Evolutionary conservation across 495 filamentous ascomycete species (phyloP).

Genomic region (Xylaria acuta): DNA sequence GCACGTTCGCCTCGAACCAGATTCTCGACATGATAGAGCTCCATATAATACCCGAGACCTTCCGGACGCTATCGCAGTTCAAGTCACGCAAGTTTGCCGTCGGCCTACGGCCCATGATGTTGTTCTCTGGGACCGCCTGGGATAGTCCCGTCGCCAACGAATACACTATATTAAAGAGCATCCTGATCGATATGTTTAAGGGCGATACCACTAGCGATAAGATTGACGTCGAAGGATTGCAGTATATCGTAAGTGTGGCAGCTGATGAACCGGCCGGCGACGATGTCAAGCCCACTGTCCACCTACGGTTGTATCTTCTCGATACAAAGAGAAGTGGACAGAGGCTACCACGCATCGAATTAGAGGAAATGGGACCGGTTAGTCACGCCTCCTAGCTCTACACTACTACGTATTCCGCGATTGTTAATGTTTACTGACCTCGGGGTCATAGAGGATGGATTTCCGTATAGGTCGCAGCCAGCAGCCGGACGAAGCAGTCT

Average conservation of each 20-base stretch:
- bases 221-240: constrained; percentile 92
- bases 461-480: constrained; percentile 84
- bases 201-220: constrained; percentile 64
- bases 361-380: constrained; percentile 90
- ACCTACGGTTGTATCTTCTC: constrained; percentile 84
- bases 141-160: constrained; percentile 75
- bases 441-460: constrained; percentile 67
- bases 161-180: constrained; percentile 82
- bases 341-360: constrained; percentile 85
- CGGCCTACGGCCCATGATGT: constrained; percentile 84
- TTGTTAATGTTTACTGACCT: constrained; percentile 7
- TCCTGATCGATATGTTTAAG: constrained; percentile 91
- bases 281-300: constrained; percentile 68
- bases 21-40: constrained; percentile 94
- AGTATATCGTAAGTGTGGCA: constrained; percentile 82
- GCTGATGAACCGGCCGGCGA: constrained; percentile 69
- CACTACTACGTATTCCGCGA: neutral
- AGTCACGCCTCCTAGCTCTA: neutral
- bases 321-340: constrained; percentile 84
- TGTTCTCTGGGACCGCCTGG: constrained; percentile 84
- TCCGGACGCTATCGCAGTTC: constrained; percentile 74
- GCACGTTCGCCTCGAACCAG: constrained; percentile 76
- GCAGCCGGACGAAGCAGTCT: constrained; percentile 73
- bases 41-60: constrained; percentile 71
- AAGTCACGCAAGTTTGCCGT: constrained; percentile 81